These are phyloP conservation scores for Ogataea trehaloabstinens DNA, from an alignment of 805 yeast genomes.

Conservation along the genomic window DNA sequence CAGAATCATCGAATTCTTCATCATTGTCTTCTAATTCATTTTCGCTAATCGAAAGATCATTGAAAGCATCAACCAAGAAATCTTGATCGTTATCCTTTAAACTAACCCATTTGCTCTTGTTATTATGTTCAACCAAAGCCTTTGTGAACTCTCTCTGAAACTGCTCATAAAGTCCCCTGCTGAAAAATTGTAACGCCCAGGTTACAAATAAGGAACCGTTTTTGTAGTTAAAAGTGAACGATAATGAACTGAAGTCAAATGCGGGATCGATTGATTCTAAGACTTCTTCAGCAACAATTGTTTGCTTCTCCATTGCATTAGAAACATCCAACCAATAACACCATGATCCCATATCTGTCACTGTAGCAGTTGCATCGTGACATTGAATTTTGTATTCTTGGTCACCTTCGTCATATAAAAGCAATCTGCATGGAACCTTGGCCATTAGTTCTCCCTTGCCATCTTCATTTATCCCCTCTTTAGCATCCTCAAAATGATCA, in stretches of 20 bases:
- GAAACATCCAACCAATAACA: constrained; percentile 51
- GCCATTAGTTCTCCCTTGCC: constrained; percentile 19
- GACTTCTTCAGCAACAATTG: constrained; percentile 40
- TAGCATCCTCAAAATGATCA: constrained; percentile 32
- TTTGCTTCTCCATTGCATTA: constrained; percentile 20
- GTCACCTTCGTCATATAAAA: constrained; percentile 52
- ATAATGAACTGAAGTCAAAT: constrained; percentile 53
- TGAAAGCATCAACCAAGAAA: constrained; percentile 57
- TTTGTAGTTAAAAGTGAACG: constrained; percentile 66
- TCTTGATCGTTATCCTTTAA: constrained; percentile 45
- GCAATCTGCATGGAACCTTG: constrained; percentile 36
- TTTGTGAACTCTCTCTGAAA: constrained; percentile 55
- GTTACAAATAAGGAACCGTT: constrained; percentile 46
- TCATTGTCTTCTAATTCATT: constrained; percentile 26
- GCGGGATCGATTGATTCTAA: constrained; percentile 58
- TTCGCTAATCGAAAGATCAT: constrained; percentile 36
- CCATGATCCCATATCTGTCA: constrained; percentile 50
- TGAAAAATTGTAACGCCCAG: constrained; percentile 58
- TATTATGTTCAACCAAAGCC: constrained; percentile 60
- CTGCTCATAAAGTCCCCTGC: constrained; percentile 36
- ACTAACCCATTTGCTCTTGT: constrained; percentile 48
- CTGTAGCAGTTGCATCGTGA: constrained; percentile 30
- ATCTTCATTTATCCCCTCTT: constrained; percentile 25
- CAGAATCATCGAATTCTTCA: constrained; percentile 29
- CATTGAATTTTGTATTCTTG: constrained; percentile 48